A percentile compares a stretch with the other conserved stretches of the same genome.
These are phyloP conservation scores for Pythium brachiatum DNA, from an alignment of 352 stramenopile species.

Conservation along the genomic window DNA sequence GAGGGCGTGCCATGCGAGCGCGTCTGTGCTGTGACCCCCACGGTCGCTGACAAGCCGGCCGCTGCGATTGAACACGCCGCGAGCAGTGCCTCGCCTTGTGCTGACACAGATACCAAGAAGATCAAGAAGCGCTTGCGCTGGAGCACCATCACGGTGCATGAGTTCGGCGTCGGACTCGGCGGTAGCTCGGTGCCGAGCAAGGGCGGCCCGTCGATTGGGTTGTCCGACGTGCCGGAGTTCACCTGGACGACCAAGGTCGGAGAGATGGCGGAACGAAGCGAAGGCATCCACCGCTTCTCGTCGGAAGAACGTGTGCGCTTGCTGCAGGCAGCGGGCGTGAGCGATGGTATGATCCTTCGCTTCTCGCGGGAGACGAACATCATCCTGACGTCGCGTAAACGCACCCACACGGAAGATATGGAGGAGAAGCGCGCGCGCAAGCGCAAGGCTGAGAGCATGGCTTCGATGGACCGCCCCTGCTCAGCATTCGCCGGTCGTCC, in stretches of 20 bases:
- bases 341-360: conserved; percentile 63
- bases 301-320: conserved; percentile 47
- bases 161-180: conserved; percentile 48
- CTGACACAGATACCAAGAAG: conserved; percentile 62
- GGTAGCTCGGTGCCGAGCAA: conserved; percentile 42
- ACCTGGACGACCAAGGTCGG: conserved; percentile 38
- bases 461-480: conserved; percentile 30
- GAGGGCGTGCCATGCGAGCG: not conserved
- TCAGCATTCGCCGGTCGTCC: conserved; percentile 32
- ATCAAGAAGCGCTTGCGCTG: conserved; percentile 43
- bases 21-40: not conserved
- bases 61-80: conserved; percentile 31
- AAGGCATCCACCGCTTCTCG: conserved; percentile 58
- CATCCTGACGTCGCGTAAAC: conserved; percentile 52
- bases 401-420: conserved; percentile 42
- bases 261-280: conserved; percentile 58
- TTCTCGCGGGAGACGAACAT: conserved; percentile 66
- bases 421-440: conserved; percentile 43
- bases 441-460: conserved; percentile 24
- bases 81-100: too few species aligned
- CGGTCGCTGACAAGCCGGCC: not conserved
- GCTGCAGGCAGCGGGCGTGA: conserved; percentile 47
- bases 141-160: conserved; percentile 56
- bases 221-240: conserved; percentile 32
- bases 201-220: conserved; percentile 41